These are phyloP conservation scores for Neofusicoccum parvum DNA, from an alignment of 2,329 filamentous ascomycete species.

Conservation along the genomic window DNA sequence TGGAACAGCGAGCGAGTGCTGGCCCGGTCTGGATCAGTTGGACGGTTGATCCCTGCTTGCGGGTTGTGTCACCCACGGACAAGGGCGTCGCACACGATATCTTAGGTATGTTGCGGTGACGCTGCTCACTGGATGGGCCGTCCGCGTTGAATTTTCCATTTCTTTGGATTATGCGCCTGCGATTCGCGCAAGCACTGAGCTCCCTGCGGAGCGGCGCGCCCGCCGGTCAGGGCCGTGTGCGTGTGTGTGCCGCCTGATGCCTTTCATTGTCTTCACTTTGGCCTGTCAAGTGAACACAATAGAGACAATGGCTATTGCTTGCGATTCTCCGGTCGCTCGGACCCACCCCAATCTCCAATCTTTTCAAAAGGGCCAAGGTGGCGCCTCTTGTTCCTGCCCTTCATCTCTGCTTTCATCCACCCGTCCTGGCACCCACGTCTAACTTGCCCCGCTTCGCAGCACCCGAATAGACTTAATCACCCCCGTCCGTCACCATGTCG, in stretches of 20 bases:
- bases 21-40: constrained; percentile 12
- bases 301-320: constrained; percentile 21
- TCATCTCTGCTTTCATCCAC: constrained; percentile 7
- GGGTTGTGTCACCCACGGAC: constrained; percentile 21
- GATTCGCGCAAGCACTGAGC: constrained; percentile 13
- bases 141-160: constrained; percentile 20
- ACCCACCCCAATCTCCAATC: constrained; percentile 13
- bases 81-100: constrained; percentile 20
- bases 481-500: constrained; percentile 34
- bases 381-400: not conserved
- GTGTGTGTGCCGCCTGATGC: not conserved
- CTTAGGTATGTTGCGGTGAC: constrained; percentile 21
- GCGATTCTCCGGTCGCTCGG: constrained; percentile 12
- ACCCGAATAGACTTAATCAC: constrained; percentile 8
- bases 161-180: constrained; percentile 19
- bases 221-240: not conserved
- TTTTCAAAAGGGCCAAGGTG: not conserved
- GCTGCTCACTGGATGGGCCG: constrained; percentile 17
- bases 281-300: constrained; percentile 18
- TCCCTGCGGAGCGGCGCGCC: constrained; percentile 11
- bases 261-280: constrained; percentile 20
- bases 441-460: constrained; percentile 10
- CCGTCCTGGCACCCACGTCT: not conserved
- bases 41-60: constrained; percentile 15
- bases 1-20: constrained; percentile 16